Percentiles rank a stretch among this genome's conserved stretches.
Conservation (phyloP, 176 grass and related monocot genomes). For the Carex kokanica region DNA sequence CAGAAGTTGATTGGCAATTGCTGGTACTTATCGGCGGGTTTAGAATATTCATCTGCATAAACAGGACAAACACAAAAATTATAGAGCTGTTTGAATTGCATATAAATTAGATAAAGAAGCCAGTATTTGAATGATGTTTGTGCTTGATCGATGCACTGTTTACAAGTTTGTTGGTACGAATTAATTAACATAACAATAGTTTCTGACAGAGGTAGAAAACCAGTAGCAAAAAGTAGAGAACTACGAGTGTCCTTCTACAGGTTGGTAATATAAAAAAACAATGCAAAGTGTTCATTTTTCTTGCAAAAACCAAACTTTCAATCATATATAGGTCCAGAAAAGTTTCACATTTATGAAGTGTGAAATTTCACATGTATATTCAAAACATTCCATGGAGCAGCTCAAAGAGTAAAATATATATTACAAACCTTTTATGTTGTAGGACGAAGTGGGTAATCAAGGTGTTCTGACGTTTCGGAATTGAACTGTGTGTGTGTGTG, state of each 20-base stretch:
- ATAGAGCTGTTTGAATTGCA: background rate
- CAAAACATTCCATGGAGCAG: background rate
- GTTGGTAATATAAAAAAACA: no score
- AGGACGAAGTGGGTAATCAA: background rate
- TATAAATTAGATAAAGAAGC: background rate
- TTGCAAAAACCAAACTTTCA: background rate
- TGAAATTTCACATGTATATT: background rate
- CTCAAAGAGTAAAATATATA: background rate
- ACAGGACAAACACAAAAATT: background rate
- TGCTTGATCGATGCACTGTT: background rate
- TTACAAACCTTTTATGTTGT: constrained; percentile 14
- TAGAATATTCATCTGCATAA: constrained; percentile 69
- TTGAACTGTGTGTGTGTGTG: background rate
- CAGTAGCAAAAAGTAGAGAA: no score
- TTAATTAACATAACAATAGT: background rate
- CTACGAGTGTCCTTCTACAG: no score
- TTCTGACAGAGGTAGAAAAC: no score
- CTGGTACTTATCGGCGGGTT: constrained; percentile 50
- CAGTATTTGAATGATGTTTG: background rate
- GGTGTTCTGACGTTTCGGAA: background rate
- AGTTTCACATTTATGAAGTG: background rate
- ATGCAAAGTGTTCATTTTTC: no score
- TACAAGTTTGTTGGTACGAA: background rate
- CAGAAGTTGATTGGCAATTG: constrained; percentile 41
- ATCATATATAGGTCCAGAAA: background rate